A percentile compares a stretch with the other conserved stretches of the same genome.
Conservation (phyloP, 2,329 filamentous ascomycete species). For the Polytolypa hystricis region DNA sequence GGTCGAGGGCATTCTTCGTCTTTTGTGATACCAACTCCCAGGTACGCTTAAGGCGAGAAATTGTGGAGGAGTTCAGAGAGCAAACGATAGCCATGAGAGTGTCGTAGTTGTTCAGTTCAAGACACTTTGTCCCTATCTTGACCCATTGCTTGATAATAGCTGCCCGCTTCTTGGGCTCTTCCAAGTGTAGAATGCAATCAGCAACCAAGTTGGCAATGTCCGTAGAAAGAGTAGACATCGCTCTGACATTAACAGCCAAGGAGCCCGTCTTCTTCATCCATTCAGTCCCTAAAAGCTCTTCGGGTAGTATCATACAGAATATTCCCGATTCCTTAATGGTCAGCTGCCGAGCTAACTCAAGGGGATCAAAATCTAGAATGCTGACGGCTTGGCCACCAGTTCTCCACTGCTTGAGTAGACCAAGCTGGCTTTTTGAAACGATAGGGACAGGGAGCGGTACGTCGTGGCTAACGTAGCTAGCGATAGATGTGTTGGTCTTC, state of each 20-base stretch:
- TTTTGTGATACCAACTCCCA: slow-evolving; percentile 83
- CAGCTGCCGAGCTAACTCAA: slow-evolving; percentile 84
- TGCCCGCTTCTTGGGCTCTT: slow-evolving; percentile 89
- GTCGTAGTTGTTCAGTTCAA: slow-evolving; percentile 91
- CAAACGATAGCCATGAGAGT: slow-evolving; percentile 95
- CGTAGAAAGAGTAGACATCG: slow-evolving; percentile 85
- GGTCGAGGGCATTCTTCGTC: slow-evolving; percentile 67
- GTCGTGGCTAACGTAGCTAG: slow-evolving; percentile 59
- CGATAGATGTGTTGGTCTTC: slow-evolving; percentile 69
- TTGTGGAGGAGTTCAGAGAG: slow-evolving; percentile 82
- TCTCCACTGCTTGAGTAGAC: slow-evolving; percentile 62
- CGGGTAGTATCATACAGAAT: slow-evolving; percentile 83
- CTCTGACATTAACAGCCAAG: slow-evolving; percentile 77
- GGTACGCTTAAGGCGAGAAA: slow-evolving; percentile 75
- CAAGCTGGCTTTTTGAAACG: slow-evolving; percentile 66
- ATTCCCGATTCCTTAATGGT: slow-evolving; percentile 85
- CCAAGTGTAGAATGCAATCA: slow-evolving; percentile 76
- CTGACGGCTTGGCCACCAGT: slow-evolving; percentile 57
- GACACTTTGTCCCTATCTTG: slow-evolving; percentile 77
- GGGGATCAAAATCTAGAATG: slow-evolving; percentile 80
- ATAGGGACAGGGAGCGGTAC: slow-evolving; percentile 58
- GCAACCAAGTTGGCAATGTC: slow-evolving; percentile 87
- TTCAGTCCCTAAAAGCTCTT: slow-evolving; percentile 81
- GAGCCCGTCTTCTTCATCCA: slow-evolving; percentile 83
- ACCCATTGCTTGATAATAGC: slow-evolving; percentile 94